Percentiles rank a stretch among this genome's conserved stretches.
These are phyloP conservation scores for Fusarium coicis DNA, from an alignment of 2,329 filamentous ascomycete genomes.

Conservation along the genomic window DNA sequence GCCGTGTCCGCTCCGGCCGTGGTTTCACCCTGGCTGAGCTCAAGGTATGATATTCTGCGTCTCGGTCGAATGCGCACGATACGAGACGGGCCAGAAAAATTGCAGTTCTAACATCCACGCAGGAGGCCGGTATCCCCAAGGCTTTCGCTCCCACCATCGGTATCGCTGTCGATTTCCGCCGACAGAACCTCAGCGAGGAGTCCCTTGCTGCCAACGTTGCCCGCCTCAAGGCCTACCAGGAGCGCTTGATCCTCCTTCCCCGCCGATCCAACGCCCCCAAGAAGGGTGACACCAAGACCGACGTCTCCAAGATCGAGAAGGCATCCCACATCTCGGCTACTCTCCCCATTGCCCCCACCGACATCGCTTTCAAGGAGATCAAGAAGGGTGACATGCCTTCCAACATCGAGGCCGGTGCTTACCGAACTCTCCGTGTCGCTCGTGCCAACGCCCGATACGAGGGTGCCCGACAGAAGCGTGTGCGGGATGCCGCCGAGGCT, in stretches of 20 bases:
- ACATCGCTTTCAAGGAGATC: slow-evolving; percentile 76
- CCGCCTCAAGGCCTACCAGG: slow-evolving; percentile 97
- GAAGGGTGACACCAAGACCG: slow-evolving; percentile 91
- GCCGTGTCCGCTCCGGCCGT: slow-evolving; percentile 93
- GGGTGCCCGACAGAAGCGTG: slow-evolving; percentile 93
- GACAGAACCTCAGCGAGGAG: slow-evolving; percentile 97
- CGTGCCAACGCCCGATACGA: slow-evolving; percentile 84
- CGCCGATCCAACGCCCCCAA: slow-evolving; percentile 94
- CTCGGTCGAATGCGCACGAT: background rate
- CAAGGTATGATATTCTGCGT: slow-evolving; percentile 76
- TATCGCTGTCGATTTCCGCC: slow-evolving; percentile 95
- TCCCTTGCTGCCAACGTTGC: slow-evolving; percentile 93
- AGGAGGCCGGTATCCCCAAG: slow-evolving; percentile 96
- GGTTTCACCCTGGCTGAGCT: slow-evolving; percentile 98
- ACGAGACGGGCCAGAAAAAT: background rate
- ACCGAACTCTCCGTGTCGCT: slow-evolving; percentile 83
- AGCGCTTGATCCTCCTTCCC: slow-evolving; percentile 96
- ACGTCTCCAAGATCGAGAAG: slow-evolving; percentile 73
- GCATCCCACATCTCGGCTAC: slow-evolving; percentile 58
- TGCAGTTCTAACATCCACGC: slow-evolving; percentile 49
- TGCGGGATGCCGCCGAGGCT: slow-evolving; percentile 86
- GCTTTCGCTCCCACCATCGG: slow-evolving; percentile 95
- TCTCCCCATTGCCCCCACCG: slow-evolving; percentile 79
- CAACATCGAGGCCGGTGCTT: slow-evolving; percentile 83
- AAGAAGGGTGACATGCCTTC: slow-evolving; percentile 84